phyloP scores from a whole-genome alignment of 2,329 filamentous ascomycete genomes.

The Tolypocladium cylindrosporum region DNA sequence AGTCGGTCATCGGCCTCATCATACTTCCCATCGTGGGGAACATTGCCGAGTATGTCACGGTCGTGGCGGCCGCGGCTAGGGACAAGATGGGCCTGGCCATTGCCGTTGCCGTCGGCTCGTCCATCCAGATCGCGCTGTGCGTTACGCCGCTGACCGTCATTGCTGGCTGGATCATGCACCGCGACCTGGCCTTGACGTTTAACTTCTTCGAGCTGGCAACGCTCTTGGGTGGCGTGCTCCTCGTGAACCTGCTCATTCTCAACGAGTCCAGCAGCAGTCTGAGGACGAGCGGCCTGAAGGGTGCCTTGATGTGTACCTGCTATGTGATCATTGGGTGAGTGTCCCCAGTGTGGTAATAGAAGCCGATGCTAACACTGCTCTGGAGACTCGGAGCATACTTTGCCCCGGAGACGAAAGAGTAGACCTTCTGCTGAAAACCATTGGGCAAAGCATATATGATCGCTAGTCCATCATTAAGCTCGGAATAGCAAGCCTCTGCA shows the following conservation, averaged over 20 bases:
- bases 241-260: conserved; percentile 67
- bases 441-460: no score
- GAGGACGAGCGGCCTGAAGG: conserved; percentile 35
- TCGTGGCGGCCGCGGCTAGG: conserved; percentile 46
- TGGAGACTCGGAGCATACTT: conserved; percentile 5
- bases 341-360: neutral
- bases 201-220: conserved; percentile 67
- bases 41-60: conserved; percentile 53
- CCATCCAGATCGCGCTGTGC: conserved; percentile 52
- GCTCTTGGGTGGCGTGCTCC: conserved; percentile 58
- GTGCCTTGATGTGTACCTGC: conserved; percentile 43
- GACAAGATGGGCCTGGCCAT: conserved; percentile 55
- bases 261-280: conserved; percentile 63
- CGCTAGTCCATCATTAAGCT: neutral
- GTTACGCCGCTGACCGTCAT: conserved; percentile 51
- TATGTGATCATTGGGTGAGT: conserved; percentile 40
- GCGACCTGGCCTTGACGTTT: conserved; percentile 58
- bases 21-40: conserved; percentile 54
- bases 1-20: conserved; percentile 51
- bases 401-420: conserved; percentile 1
- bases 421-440: neutral
- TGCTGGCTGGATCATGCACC: conserved; percentile 46
- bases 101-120: conserved; percentile 48
- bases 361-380: neutral
- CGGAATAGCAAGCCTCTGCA: neutral